Conservation (phyloP, 257 asterid genomes). For the Lycium ferocissimum region DNA sequence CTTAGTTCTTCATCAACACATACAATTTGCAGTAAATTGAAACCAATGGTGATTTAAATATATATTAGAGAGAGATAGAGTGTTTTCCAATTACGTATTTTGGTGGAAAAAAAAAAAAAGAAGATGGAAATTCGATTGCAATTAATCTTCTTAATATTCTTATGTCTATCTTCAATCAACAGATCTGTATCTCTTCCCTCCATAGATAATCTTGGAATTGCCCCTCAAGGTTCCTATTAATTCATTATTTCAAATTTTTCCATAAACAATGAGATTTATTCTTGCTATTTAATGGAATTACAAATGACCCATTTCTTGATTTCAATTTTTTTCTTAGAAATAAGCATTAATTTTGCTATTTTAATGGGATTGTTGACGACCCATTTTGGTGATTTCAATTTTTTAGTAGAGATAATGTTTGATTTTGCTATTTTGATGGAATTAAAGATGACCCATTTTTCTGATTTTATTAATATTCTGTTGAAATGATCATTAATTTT, state of each 20-base stretch:
- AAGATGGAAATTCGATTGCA: constrained; percentile 23
- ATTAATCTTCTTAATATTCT: neutral
- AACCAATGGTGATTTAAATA: constrained; percentile 3
- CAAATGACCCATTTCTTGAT: too few species aligned
- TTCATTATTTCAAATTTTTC: neutral
- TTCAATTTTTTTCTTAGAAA: too few species aligned
- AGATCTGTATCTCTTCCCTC: constrained; percentile 26
- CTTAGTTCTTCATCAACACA: neutral
- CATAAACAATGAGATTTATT: too few species aligned
- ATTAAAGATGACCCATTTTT: neutral
- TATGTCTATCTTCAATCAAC: neutral
- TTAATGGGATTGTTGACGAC: neutral
- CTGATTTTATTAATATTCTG: neutral
- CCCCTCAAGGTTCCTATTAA: constrained; percentile 30
- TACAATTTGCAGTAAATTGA: neutral
- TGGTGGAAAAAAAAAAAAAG: neutral
- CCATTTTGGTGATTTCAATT: too few species aligned
- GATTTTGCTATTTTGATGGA: neutral
- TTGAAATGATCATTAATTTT: neutral
- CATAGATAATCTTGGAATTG: neutral
- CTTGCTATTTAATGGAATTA: neutral
- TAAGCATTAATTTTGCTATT: neutral
- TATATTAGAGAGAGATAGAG: neutral
- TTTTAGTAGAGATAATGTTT: too few species aligned
- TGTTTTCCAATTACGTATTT: neutral